Evolutionary conservation across 176 grass and related monocot species (phyloP), one percentile per base, ranked within the genome.

Genomic region (Eleusine coracana): DNA sequence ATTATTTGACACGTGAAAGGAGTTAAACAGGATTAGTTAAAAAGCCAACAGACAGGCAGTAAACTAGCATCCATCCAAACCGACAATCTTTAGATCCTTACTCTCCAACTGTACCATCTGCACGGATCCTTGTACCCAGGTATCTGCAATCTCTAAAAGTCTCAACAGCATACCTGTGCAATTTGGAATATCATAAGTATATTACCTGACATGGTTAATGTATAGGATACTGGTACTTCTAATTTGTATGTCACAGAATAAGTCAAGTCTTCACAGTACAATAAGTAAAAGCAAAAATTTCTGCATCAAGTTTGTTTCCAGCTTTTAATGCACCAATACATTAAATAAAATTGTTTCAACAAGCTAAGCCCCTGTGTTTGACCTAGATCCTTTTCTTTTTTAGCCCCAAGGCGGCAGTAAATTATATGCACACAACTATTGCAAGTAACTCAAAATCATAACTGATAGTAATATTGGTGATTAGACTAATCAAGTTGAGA

Each of bases 41-140:
- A 72, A 77, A 67, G 17, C 66, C 10, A 56, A 68, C 42, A 86
- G 64, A 86, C n/a, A 79, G 5, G 37, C 3, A 62, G 79, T 58
- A 6, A 50, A 68, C 31, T 14, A 42, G 68, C 3, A 66, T 60
- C 0, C 12, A 81, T 60, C 50, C 45, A n/a, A 75, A 72, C 70
- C 80, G 76, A 29, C 16, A 74, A 80, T 86, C 58, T n/a, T 41
- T 71, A 28, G 76, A 15, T 79, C 77, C 96, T 95, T 95, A 98
- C 96, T 98, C 96, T 77, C 89, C 92, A 90, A 95, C 80, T 75
- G 89, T 88, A 85, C 92, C 96, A 87, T 98, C 96, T 62, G 62
- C 25, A 28, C 64, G 46, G 66, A 91, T 74, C 88, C 96, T 95
- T 88, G 96, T 95, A 20, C 96, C 96, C 85, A 98, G 75, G 73